These are phyloP conservation scores for Scutellaria minor DNA, from an alignment of 257 asterid species.

Conservation along the genomic window DNA sequence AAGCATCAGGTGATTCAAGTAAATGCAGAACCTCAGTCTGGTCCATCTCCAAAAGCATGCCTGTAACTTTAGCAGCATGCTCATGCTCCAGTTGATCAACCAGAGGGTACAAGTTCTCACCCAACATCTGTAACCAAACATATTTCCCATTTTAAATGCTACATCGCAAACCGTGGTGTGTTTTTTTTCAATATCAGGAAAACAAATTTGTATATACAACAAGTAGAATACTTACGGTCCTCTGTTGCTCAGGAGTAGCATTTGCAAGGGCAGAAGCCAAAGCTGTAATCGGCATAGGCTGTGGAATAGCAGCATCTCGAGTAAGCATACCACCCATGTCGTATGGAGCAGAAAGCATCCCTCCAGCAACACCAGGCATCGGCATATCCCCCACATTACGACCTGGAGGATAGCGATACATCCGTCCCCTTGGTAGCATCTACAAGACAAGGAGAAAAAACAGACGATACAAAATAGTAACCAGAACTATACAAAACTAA, in stretches of 20 bases:
- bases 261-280: constrained; percentile 81
- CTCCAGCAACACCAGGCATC: constrained; percentile 67
- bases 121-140: constrained; percentile 49
- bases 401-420: constrained; percentile 78
- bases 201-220: too few relatives aligned
- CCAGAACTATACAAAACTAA: neutral
- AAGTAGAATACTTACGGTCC: constrained; percentile 52
- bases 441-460: constrained; percentile 22
- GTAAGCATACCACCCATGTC: constrained; percentile 78
- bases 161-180: neutral
- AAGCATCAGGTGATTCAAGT: constrained; percentile 78
- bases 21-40: constrained; percentile 78
- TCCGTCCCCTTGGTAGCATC: constrained; percentile 83
- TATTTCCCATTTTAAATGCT: too few relatives aligned
- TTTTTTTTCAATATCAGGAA: too few relatives aligned
- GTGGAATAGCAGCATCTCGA: constrained; percentile 59
- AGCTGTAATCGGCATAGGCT: constrained; percentile 78
- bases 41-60: constrained; percentile 86
- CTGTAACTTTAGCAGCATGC: constrained; percentile 79
- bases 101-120: constrained; percentile 74
- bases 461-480: constrained; percentile 33
- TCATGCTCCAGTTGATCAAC: constrained; percentile 79
- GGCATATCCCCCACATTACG: constrained; percentile 59
- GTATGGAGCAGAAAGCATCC: constrained; percentile 70
- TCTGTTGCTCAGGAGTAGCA: constrained; percentile 76